phyloP scores from a whole-genome alignment of 2,329 filamentous ascomycete genomes.

The Diplodia seriata region DNA sequence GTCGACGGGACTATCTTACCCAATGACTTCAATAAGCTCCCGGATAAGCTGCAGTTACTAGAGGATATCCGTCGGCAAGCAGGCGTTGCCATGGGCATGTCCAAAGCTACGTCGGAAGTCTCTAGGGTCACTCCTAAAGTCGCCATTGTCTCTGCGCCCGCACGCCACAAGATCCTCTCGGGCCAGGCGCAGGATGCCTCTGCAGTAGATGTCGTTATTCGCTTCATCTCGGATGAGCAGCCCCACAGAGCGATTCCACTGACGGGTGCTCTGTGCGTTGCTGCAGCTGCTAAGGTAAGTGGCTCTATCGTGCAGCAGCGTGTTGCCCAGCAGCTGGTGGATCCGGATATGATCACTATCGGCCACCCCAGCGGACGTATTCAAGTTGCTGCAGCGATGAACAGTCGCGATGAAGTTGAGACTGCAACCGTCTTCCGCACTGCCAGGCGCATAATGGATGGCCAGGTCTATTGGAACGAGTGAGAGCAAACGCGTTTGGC shows the following conservation, averaged over 20 bases:
- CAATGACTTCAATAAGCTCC: conserved; percentile 57
- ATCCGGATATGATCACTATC: conserved; percentile 46
- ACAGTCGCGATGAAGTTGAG: conserved; percentile 38
- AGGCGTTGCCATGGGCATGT: conserved; percentile 71
- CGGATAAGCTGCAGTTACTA: conserved; percentile 55
- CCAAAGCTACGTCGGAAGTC: conserved; percentile 52
- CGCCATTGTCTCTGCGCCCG: conserved; percentile 53
- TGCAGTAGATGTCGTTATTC: conserved; percentile 49
- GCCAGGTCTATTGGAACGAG: conserved; percentile 37
- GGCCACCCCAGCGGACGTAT: conserved; percentile 49
- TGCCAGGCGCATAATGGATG: conserved; percentile 48
- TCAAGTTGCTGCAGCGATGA: conserved; percentile 40
- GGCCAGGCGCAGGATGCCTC: conserved; percentile 43
- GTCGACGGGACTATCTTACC: conserved; percentile 57
- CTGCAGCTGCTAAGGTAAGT: conserved; percentile 48
- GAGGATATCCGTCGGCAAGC: conserved; percentile 65
- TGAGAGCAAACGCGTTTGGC: background rate
- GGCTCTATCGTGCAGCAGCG: conserved; percentile 47
- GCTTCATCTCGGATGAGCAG: conserved; percentile 54
- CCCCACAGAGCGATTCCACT: conserved; percentile 54
- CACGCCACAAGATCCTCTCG: conserved; percentile 19
- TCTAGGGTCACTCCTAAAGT: conserved; percentile 70
- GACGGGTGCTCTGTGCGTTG: conserved; percentile 52
- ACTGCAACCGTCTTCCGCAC: conserved; percentile 47
- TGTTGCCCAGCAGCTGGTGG: conserved; percentile 39